Evolutionary conservation across 805 yeast species (phyloP).

Genomic region (Zygotorulaspora florentina): DNA sequence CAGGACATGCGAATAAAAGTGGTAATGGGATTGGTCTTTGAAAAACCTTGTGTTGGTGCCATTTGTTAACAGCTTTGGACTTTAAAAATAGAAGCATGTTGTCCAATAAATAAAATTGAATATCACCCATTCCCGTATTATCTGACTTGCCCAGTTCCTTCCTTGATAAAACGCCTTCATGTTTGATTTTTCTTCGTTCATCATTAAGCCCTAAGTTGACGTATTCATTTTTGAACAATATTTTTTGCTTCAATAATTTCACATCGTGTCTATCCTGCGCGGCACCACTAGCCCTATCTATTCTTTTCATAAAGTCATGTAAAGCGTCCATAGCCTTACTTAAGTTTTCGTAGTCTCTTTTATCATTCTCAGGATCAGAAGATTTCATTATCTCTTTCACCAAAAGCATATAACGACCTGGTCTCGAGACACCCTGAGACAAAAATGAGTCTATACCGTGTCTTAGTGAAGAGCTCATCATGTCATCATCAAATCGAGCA

Average conservation of each 20-base stretch:
- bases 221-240: conserved; percentile 78
- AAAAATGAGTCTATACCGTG: conserved; percentile 84
- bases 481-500: conserved; percentile 89
- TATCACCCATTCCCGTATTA: conserved; percentile 47
- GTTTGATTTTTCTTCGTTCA: conserved; percentile 66
- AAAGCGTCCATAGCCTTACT: conserved; percentile 71
- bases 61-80: conserved; percentile 78
- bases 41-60: conserved; percentile 87
- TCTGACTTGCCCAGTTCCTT: conserved; percentile 32
- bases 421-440: conserved; percentile 92
- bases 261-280: conserved; percentile 89
- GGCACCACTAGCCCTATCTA: conserved; percentile 84
- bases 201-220: conserved; percentile 82
- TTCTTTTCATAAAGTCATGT: conserved; percentile 65
- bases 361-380: conserved; percentile 67
- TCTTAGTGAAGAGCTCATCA: conserved; percentile 54
- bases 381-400: conserved; percentile 83
- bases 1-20: conserved; percentile 64
- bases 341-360: conserved; percentile 44
- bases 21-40: conserved; percentile 86
- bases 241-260: conserved; percentile 77
- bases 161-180: conserved; percentile 36
- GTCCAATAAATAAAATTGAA: conserved; percentile 83
- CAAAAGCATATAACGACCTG: conserved; percentile 88
- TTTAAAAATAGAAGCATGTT: conserved; percentile 83